These are phyloP conservation scores for Mucor velutinosus DNA, from an alignment of 371 early-diverging fungal genomes.

Conservation along the genomic window DNA sequence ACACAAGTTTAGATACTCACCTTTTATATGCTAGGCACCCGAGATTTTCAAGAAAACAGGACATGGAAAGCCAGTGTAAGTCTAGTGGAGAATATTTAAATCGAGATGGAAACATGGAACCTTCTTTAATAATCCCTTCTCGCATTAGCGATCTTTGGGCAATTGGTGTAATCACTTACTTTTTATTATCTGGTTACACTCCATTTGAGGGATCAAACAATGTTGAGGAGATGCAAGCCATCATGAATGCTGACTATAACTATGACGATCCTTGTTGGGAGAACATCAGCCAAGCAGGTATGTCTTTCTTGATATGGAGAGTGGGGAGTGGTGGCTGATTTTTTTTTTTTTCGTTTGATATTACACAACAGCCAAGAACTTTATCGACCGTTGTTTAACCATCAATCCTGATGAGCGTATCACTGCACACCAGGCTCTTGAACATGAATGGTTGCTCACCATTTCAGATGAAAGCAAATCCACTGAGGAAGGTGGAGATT, in stretches of 20 bases:
- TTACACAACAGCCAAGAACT: constrained; percentile 74
- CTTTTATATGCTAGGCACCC: constrained; percentile 59
- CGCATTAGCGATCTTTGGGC: constrained; percentile 84
- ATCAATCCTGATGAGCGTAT: constrained; percentile 74
- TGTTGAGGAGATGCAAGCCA: constrained; percentile 68
- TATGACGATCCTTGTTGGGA: constrained; percentile 86
- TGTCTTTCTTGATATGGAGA: background rate
- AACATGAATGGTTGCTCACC: constrained; percentile 70
- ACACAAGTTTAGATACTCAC: background rate
- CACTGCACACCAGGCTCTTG: constrained; percentile 75
- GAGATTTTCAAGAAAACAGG: constrained; percentile 77
- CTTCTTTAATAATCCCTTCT: background rate
- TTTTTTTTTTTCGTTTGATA: background rate
- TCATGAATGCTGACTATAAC: constrained; percentile 72
- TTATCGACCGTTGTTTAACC: constrained; percentile 75
- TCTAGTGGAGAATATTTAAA: background rate
- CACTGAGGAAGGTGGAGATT: constrained; percentile 42
- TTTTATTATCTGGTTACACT: constrained; percentile 85
- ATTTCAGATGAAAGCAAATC: constrained; percentile 30
- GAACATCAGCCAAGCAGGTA: constrained; percentile 45
- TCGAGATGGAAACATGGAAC: background rate
- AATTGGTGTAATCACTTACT: constrained; percentile 91
- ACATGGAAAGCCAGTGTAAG: constrained; percentile 68
- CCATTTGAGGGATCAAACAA: constrained; percentile 84
- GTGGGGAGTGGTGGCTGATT: background rate